phyloP scores from a whole-genome alignment of 1,284 basidiomycete genomes.

The Malassezia arunalokei region DNA sequence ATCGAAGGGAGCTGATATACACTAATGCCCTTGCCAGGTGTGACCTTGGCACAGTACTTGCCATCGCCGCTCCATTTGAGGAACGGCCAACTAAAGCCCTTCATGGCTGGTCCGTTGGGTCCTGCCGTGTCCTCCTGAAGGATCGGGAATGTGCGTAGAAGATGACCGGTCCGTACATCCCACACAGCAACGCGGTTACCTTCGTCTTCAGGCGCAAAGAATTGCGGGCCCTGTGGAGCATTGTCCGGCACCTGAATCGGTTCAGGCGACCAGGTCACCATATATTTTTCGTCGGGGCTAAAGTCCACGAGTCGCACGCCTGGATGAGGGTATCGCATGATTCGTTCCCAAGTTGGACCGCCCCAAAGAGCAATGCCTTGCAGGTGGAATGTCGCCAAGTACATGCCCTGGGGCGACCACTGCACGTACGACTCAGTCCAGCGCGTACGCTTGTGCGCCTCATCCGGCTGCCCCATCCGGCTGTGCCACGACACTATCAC shows the following conservation, averaged over 20 bases:
- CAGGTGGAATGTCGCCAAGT: slow-evolving; percentile 81
- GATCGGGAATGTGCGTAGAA: slow-evolving; percentile 80
- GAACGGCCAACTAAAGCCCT: slow-evolving; percentile 71
- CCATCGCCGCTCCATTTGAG: slow-evolving; percentile 98
- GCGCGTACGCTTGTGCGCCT: slow-evolving; percentile 59
- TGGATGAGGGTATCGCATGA: slow-evolving; percentile 85
- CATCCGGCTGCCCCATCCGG: slow-evolving; percentile 72
- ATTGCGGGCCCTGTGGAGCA: slow-evolving; percentile 52
- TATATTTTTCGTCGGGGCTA: slow-evolving; percentile 89
- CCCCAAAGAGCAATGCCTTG: slow-evolving; percentile 96
- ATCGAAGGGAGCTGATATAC: slow-evolving; percentile 90
- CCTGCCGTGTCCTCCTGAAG: slow-evolving; percentile 43
- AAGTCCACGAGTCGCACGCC: slow-evolving; percentile 93
- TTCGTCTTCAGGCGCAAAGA: slow-evolving; percentile 86
- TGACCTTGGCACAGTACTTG: slow-evolving; percentile 78
- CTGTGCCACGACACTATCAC: slow-evolving; percentile 89
- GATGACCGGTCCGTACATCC: slow-evolving; percentile 85
- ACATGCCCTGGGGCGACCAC: slow-evolving; percentile 93
- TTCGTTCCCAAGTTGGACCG: slow-evolving; percentile 71
- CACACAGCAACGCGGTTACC: slow-evolving; percentile 95
- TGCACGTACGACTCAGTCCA: slow-evolving; percentile 97
- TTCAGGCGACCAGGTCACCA: slow-evolving; percentile 96
- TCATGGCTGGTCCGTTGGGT: slow-evolving; percentile 49
- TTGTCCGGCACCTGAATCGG: slow-evolving; percentile 77
- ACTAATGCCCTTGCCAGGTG: slow-evolving; percentile 81